Evolutionary conservation across 1,284 basidiomycete genomes (phyloP).

Genomic region (Ceratorhiza oryzae-sativae): DNA sequence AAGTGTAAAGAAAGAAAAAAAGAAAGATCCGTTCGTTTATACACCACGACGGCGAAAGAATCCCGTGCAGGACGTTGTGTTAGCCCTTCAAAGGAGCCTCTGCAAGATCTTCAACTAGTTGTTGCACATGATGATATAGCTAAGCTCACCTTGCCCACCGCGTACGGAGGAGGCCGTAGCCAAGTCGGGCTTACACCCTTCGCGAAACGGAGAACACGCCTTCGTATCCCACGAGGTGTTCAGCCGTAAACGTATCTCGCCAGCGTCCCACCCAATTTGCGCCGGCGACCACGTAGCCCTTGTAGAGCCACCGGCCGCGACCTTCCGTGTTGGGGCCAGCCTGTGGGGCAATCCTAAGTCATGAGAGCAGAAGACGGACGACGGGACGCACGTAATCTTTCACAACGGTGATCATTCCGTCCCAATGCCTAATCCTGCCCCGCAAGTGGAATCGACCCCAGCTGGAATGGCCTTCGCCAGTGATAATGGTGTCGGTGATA

Average conservation of each 20-base stretch:
- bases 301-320: constrained; percentile 58
- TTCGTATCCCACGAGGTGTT: constrained; percentile 50
- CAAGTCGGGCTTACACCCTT: not conserved
- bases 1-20: constrained; percentile 31
- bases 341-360: constrained; percentile 7
- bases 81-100: constrained; percentile 1
- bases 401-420: constrained; percentile 57
- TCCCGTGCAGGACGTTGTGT: not conserved
- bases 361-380: not conserved
- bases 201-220: constrained; percentile 43
- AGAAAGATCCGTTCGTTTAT: constrained; percentile 31
- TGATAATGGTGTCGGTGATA: constrained; percentile 50
- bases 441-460: constrained; percentile 59
- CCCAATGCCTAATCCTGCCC: constrained; percentile 57
- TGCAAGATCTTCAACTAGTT: not conserved
- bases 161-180: constrained; percentile 2
- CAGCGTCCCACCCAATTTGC: constrained; percentile 49
- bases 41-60: constrained; percentile 9
- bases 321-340: constrained; percentile 51
- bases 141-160: not conserved
- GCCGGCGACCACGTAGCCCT: constrained; percentile 52
- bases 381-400: constrained; percentile 56
- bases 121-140: not conserved
- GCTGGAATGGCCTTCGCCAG: constrained; percentile 57
- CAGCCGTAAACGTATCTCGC: constrained; percentile 53